Conservation (phyloP, 352 stramenopile species). For the Pythium dissimile region DNA sequence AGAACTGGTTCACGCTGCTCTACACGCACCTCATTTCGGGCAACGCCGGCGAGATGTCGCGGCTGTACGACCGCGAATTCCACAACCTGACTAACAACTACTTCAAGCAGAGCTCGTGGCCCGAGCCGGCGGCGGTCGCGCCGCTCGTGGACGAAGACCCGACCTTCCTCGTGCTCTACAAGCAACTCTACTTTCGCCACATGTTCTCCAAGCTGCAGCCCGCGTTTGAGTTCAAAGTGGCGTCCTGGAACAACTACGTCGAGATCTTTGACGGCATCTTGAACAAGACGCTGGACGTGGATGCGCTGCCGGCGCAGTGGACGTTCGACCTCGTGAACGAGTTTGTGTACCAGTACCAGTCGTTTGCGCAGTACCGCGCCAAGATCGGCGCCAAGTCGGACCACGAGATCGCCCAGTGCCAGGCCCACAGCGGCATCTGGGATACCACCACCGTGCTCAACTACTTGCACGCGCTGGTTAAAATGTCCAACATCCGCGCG, state of each 20-base stretch:
- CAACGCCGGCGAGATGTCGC: slow-evolving; percentile 80
- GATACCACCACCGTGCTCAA: slow-evolving; percentile 93
- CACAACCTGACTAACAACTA: slow-evolving; percentile 90
- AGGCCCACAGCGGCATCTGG: slow-evolving; percentile 92
- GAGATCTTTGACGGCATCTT: slow-evolving; percentile 94
- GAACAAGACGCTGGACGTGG: slow-evolving; percentile 73
- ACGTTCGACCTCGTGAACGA: slow-evolving; percentile 98
- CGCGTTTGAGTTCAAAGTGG: slow-evolving; percentile 88
- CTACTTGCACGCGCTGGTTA: slow-evolving; percentile 94
- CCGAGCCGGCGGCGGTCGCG: slow-evolving; percentile 81
- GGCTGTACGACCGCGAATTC: slow-evolving; percentile 88
- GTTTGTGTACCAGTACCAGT: slow-evolving; percentile 99
- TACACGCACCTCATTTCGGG: slow-evolving; percentile 82
- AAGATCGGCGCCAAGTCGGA: slow-evolving; percentile 72
- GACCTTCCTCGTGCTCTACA: slow-evolving; percentile 95
- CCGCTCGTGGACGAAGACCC: slow-evolving; percentile 83
- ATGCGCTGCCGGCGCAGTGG: slow-evolving; percentile 93
- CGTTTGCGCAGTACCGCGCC: slow-evolving; percentile 95
- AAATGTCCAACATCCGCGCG: slow-evolving; percentile 89
- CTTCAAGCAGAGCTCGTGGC: slow-evolving; percentile 95
- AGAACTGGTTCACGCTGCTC: slow-evolving; percentile 87
- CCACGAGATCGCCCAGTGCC: slow-evolving; percentile 48
- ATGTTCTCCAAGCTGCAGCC: slow-evolving; percentile 91
- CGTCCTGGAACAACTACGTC: slow-evolving; percentile 92
- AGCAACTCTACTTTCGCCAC: slow-evolving; percentile 96